Evolutionary conservation across 2,329 filamentous ascomycete species (phyloP).

Genomic region (Fusarium multiceps): DNA sequence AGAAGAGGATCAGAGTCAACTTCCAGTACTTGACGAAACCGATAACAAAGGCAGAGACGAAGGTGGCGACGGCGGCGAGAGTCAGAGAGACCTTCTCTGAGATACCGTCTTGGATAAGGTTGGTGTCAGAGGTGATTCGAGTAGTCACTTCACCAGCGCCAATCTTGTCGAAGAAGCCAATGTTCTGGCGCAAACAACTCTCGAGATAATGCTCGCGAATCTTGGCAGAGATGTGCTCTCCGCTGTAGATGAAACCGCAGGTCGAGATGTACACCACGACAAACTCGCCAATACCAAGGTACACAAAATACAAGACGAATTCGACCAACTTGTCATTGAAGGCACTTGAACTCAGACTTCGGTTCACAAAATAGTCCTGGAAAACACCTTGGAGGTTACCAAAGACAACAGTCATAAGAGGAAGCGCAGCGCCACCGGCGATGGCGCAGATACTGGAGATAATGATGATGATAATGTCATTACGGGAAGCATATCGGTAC

Average conservation of each 20-base stretch:
- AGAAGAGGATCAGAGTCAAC: constrained; percentile 86
- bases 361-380: constrained; percentile 66
- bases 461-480: constrained; percentile 72
- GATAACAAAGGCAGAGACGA: constrained; percentile 89
- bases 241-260: constrained; percentile 89
- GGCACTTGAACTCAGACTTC: constrained; percentile 57
- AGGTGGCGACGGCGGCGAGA: constrained; percentile 80
- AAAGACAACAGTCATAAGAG: constrained; percentile 85
- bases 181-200: constrained; percentile 87
- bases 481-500: constrained; percentile 75
- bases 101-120: constrained; percentile 92
- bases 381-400: constrained; percentile 80
- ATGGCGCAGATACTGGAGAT: constrained; percentile 74
- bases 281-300: constrained; percentile 85
- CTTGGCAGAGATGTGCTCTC: constrained; percentile 81
- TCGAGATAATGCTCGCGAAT: constrained; percentile 86
- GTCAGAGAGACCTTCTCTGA: constrained; percentile 89
- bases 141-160: constrained; percentile 95
- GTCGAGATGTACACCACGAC: constrained; percentile 80
- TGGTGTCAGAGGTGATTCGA: constrained; percentile 92
- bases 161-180: constrained; percentile 92
- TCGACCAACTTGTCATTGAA: constrained; percentile 71
- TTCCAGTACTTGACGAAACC: constrained; percentile 95
- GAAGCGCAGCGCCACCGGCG: constrained; percentile 77
- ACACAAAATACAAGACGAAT: constrained; percentile 85